Evolutionary conservation across 1,284 basidiomycete genomes (phyloP).

Genomic region (Irpex sp.): DNA sequence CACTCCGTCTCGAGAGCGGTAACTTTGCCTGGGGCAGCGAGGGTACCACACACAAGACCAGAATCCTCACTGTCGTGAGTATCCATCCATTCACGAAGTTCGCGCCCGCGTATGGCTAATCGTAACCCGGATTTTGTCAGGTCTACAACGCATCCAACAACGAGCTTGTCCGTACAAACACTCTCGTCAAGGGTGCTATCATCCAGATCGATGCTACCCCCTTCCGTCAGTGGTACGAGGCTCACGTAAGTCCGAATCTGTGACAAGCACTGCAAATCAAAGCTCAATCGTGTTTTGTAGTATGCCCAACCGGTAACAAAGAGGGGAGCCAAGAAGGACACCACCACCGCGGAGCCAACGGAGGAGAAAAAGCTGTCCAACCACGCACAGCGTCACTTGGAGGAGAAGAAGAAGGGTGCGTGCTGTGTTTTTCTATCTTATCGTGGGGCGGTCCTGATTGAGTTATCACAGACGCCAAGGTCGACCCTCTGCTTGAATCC

Average conservation of each 20-base stretch:
- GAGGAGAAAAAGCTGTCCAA: constrained; percentile 83
- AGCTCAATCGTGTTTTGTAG: constrained; percentile 37
- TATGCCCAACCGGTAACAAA: constrained; percentile 91
- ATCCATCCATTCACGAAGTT: neutral
- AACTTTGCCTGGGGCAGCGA: constrained; percentile 98
- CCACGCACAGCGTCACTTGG: constrained; percentile 82
- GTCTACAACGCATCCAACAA: constrained; percentile 99
- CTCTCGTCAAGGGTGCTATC: constrained; percentile 91
- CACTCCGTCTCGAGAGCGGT: constrained; percentile 89
- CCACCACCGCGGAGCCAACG: constrained; percentile 32
- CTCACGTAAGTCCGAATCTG: constrained; percentile 66
- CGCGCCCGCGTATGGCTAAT: too few relatives aligned
- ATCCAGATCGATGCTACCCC: constrained; percentile 96
- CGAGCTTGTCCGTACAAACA: constrained; percentile 97
- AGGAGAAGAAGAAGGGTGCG: constrained; percentile 86
- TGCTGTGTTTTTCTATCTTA: constrained; percentile 13
- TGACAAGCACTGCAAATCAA: neutral
- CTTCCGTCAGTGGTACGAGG: constrained; percentile 98
- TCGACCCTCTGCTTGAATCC: constrained; percentile 82
- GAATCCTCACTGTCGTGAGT: constrained; percentile 92
- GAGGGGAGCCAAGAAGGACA: constrained; percentile 68
- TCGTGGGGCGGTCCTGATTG: neutral
- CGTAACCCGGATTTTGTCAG: constrained; percentile 33
- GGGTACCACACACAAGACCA: constrained; percentile 88
- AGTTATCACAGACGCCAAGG: constrained; percentile 67